Evolutionary conservation across 805 yeast genomes (phyloP), one percentile per base, ranked within the genome.

Genomic region (Wickerhamia fluorescens): DNA sequence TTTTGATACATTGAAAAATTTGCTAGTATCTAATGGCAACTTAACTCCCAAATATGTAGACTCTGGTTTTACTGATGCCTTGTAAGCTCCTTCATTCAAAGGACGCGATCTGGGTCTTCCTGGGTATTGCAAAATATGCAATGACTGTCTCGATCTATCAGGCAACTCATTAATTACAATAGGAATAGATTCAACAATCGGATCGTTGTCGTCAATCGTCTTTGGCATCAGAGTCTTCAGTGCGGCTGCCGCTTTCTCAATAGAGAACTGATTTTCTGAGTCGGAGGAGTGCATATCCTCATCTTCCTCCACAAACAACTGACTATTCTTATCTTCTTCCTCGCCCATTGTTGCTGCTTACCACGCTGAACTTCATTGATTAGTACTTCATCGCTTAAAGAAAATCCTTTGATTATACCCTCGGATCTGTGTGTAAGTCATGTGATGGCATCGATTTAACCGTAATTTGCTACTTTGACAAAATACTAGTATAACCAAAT

Each of bases 41-140:
- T 80, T 84, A 20, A 88, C 68, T 49, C 85, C 94, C 36, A 92
- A 57, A 8, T 76, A 64, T 2, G 75, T 71, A 1, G 85, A 66
- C 16, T 67, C 58, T 1, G 71, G 71, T 45, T 87, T 89, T 35
- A 81, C 51, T 23, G 79, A 54, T 1, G 77, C 61, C 11, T 56
- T 55, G 35, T 66, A 49, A 20, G 46, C 49, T 1, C 45, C 45
- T 3, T 50, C 54, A 2, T 50, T 43, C 22, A 66, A 59, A 0
- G 70, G 60, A 18, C 70, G 56, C 5, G 41, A 46, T 25, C 57
- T 56, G 7, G 75, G 63, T 25, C 80, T 58, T 4, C 80, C 78
- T 5, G 44, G 43, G 32, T 51, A 63, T 36, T 64, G 69, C n/a
- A 63, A 31, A 15, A 61, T 35, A 28, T 63, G 67, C 14, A 63